Percentiles rank a stretch among this genome's conserved stretches.
Conservation (phyloP, 2,329 filamentous ascomycete species). For the Penicillium sp. region DNA sequence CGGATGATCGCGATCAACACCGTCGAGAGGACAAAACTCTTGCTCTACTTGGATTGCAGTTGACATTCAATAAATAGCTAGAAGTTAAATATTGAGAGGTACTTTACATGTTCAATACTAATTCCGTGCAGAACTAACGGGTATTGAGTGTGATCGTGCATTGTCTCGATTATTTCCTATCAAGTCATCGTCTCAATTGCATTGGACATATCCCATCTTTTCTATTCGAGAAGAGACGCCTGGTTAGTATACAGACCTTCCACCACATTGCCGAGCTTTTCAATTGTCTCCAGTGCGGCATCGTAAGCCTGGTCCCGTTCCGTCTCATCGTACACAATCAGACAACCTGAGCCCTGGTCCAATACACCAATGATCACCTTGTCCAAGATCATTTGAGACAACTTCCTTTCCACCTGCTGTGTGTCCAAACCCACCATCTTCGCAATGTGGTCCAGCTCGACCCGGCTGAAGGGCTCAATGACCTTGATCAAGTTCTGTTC, state of each 20-base stretch:
- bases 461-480: constrained; percentile 95
- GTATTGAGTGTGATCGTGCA: constrained; percentile 8
- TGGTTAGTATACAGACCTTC: constrained; percentile 98
- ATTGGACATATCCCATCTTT: constrained; percentile 21
- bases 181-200: constrained; percentile 24
- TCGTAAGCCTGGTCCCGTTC: constrained; percentile 92
- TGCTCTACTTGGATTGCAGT: not conserved
- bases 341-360: constrained; percentile 94
- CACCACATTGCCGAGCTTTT: constrained; percentile 95
- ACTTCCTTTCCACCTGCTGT: constrained; percentile 94
- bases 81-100: too few species aligned
- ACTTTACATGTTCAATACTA: not conserved
- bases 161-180: constrained; percentile 20
- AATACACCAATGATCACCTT: constrained; percentile 97
- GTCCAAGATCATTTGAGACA: constrained; percentile 99
- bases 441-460: constrained; percentile 94
- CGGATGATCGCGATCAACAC: constrained; percentile 20
- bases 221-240: constrained; percentile 84
- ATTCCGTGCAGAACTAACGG: not conserved
- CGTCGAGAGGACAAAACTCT: not conserved
- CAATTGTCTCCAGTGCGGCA: constrained; percentile 87
- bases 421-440: constrained; percentile 97
- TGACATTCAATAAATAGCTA: not conserved
- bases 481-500: constrained; percentile 99
- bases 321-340: constrained; percentile 96